phyloP scores from a whole-genome alignment of 2,329 filamentous ascomycete genomes.

The Huntiella decipiens region DNA sequence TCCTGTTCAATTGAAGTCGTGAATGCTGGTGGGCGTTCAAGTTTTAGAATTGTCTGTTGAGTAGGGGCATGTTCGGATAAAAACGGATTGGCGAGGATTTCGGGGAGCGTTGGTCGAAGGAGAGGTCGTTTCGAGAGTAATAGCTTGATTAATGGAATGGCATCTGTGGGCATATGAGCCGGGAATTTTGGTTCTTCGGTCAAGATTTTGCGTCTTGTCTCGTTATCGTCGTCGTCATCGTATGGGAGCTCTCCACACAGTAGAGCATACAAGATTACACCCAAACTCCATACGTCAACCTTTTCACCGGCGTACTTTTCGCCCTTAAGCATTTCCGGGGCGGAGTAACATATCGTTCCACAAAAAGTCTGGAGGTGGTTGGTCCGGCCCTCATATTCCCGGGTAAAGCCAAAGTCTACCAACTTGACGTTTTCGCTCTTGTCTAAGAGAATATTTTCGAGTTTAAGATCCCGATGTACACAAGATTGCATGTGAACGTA shows the following conservation, averaged over 20 bases:
- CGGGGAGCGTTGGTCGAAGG: slow-evolving; percentile 59
- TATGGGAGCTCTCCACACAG: slow-evolving; percentile 78
- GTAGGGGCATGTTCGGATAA: slow-evolving; percentile 69
- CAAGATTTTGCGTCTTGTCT: slow-evolving; percentile 71
- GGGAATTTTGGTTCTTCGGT: slow-evolving; percentile 73
- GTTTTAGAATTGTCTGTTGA: slow-evolving; percentile 74
- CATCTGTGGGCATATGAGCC: slow-evolving; percentile 58
- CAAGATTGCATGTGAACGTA: slow-evolving; percentile 93
- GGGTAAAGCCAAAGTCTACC: slow-evolving; percentile 93
- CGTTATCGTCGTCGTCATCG: slow-evolving; percentile 83
- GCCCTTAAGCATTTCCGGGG: slow-evolving; percentile 94
- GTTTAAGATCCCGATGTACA: slow-evolving; percentile 88
- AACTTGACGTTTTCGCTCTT: slow-evolving; percentile 95
- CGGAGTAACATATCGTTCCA: slow-evolving; percentile 92
- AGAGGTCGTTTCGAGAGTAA: slow-evolving; percentile 85
- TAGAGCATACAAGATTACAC: slow-evolving; percentile 68
- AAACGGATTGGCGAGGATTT: slow-evolving; percentile 78
- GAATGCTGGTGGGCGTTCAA: slow-evolving; percentile 66
- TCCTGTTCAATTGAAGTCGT: slow-evolving; percentile 76
- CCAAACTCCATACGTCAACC: slow-evolving; percentile 88
- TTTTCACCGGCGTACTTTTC: slow-evolving; percentile 97
- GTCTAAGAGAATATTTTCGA: slow-evolving; percentile 62
- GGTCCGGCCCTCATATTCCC: slow-evolving; percentile 87
- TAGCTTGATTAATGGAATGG: slow-evolving; percentile 53
- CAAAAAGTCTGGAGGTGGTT: slow-evolving; percentile 96